Conservation (phyloP, 768 basidiomycete genomes). For the Candolleomyces eurysporus region DNA sequence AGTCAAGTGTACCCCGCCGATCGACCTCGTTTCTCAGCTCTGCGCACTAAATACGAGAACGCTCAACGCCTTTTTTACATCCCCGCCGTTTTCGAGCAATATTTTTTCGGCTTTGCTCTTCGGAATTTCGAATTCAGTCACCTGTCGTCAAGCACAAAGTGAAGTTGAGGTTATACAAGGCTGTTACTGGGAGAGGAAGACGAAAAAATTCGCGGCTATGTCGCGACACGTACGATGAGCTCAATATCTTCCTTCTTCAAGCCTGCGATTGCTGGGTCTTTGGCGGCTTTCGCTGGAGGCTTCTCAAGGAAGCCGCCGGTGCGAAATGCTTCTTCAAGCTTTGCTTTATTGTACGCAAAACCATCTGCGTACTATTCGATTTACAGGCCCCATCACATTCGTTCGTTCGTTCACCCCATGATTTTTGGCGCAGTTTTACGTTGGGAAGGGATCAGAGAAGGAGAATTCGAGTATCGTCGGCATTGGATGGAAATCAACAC, state of each 20-base stretch:
- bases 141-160: constrained; percentile 27
- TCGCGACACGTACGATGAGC: constrained; percentile 46
- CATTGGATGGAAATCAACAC: not conserved
- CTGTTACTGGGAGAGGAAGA: not conserved
- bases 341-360: constrained; percentile 62
- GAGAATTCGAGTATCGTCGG: constrained; percentile 1
- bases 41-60: constrained; percentile 28
- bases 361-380: constrained; percentile 57
- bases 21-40: too few species aligned
- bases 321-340: constrained; percentile 63
- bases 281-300: constrained; percentile 44
- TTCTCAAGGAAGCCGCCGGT: constrained; percentile 58
- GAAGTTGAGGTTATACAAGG: not conserved
- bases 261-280: constrained; percentile 34
- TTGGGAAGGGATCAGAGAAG: not conserved
- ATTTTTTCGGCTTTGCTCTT: constrained; percentile 58
- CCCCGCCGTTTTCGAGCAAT: constrained; percentile 50
- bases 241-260: constrained; percentile 65
- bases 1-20: too few species aligned
- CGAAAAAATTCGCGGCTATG: not conserved
- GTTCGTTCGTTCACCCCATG: not conserved
- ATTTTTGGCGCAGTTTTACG: not conserved
- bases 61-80: constrained; percentile 49
- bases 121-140: constrained; percentile 64
- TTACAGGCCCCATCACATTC: not conserved